Percentiles rank a stretch among this genome's conserved stretches.
phyloP scores from a whole-genome alignment of 306 rosid species.

The Vigna trinervia region DNA sequence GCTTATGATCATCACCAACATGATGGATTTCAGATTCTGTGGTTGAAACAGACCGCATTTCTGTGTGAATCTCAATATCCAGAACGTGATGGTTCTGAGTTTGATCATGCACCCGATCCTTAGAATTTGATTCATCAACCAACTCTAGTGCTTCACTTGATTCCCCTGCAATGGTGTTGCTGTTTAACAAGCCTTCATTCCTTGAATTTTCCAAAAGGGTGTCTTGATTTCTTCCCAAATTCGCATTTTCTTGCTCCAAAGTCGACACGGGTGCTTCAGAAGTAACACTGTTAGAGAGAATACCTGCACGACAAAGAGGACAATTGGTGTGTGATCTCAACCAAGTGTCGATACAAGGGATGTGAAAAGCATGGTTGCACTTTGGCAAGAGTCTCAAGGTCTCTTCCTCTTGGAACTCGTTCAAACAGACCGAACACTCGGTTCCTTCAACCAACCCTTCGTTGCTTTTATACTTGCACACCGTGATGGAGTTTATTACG shows the following conservation, averaged over 20 bases:
- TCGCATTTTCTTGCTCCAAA: constrained; percentile 43
- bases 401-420: constrained; percentile 65
- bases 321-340: constrained; percentile 75
- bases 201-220: constrained; percentile 47
- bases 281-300: constrained; percentile 41
- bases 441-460: constrained; percentile 79
- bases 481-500: constrained; percentile 66
- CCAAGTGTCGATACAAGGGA: constrained; percentile 76
- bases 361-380: constrained; percentile 77
- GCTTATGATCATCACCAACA: constrained; percentile 1
- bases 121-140: constrained; percentile 30
- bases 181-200: constrained; percentile 38
- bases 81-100: neutral
- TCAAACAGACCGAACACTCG: constrained; percentile 75
- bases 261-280: constrained; percentile 31
- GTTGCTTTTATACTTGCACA: constrained; percentile 53
- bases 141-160: constrained; percentile 46
- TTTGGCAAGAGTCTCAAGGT: constrained; percentile 68
- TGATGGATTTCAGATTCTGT: neutral
- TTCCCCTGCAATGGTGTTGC: constrained; percentile 37
- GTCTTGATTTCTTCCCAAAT: constrained; percentile 42
- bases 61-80: neutral
- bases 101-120: constrained; percentile 31
- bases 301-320: constrained; percentile 70
- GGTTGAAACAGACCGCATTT: constrained; percentile 1